phyloP scores from a whole-genome alignment of 2,329 filamentous ascomycete species.

The Neofusicoccum cordaticola region DNA sequence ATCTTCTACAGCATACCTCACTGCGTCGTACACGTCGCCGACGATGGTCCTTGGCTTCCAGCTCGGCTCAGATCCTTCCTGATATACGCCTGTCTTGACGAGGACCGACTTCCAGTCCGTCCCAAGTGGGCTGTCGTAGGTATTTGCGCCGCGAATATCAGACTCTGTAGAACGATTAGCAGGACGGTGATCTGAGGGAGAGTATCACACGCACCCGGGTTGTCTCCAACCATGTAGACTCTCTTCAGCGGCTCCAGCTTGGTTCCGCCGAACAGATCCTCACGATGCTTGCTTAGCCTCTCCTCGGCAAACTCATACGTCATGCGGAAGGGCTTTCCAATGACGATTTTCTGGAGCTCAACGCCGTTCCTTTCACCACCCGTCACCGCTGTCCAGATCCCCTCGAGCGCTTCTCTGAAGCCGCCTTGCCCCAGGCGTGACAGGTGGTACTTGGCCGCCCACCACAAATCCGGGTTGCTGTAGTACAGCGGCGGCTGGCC shows the following conservation, averaged over 20 bases:
- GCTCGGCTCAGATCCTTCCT: slow-evolving; percentile 53
- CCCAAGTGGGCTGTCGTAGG: slow-evolving; percentile 63
- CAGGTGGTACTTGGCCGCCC: slow-evolving; percentile 80
- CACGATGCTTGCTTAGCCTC: slow-evolving; percentile 62
- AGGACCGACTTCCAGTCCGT: slow-evolving; percentile 77
- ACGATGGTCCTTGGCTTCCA: slow-evolving; percentile 64
- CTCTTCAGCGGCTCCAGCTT: slow-evolving; percentile 54
- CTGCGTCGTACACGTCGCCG: slow-evolving; percentile 72
- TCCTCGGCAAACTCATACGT: slow-evolving; percentile 86
- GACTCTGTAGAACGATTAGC: slow-evolving; percentile 52
- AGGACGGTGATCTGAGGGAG: neutral
- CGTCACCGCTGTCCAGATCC: slow-evolving; percentile 75
- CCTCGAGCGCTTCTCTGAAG: slow-evolving; percentile 77
- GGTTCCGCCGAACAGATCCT: slow-evolving; percentile 42
- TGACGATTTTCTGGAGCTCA: slow-evolving; percentile 60
- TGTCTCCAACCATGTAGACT: slow-evolving; percentile 88
- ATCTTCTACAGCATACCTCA: slow-evolving; percentile 67
- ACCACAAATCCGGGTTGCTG: slow-evolving; percentile 85
- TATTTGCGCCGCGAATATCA: slow-evolving; percentile 85
- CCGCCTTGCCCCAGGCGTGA: slow-evolving; percentile 89
- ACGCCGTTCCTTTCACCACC: slow-evolving; percentile 48
- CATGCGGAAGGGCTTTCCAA: slow-evolving; percentile 76
- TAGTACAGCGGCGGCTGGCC: slow-evolving; percentile 80
- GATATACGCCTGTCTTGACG: slow-evolving; percentile 77
- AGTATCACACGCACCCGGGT: slow-evolving; percentile 30